Evolutionary conservation across 257 asterid genomes (phyloP), one percentile per base, ranked within the genome.

Genomic region (Salvia hispanica): DNA sequence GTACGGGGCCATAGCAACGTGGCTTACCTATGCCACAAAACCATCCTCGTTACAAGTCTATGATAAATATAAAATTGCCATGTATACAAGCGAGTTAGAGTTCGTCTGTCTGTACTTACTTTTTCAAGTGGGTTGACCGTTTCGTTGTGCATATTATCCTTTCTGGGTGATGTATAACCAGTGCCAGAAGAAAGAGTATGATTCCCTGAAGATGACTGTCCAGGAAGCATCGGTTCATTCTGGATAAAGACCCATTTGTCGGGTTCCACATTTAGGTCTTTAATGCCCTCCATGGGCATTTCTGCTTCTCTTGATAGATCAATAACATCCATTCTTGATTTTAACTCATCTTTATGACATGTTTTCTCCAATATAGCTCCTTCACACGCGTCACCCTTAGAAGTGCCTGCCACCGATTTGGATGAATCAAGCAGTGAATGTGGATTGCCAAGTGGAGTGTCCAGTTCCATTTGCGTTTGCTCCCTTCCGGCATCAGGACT

Each of bases 201-300:
- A 67, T 72, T 66, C 60, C 62, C 74, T 69, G 64, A 31, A 31
- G 71, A 31, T 9, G 74, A 11, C 2, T 43, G 56, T 21, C 44
- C 80, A 2, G 75, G 77, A 52, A 34, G 74, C 34, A 25, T 64
- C 34, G n/a, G 56, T 62, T 77, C 72, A 15, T 60, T 46, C 21
- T 45, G 39, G 69, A 78, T 70, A 64, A 71, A 72, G 63, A 40
- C 53, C 84, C 77, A 79, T 68, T 15, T 51, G 51, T 67, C 70
- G 18, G 57, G 62, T 58, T 75, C 82, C 54, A 69, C 43, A 57
- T 77, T 79, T 18, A 77, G 75, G 74, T 77, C 85, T 72, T 64
- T 67, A 66, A 53, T 70, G 56, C 53, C 55, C 18, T 58, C 77
- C 78, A 62, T 7, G 58, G 77, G 70, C 70, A 60, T 76, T 56